These are phyloP conservation scores for Cyanidium caldarium DNA, from an alignment of 23 red algal genomes.

Conservation along the genomic window DNA sequence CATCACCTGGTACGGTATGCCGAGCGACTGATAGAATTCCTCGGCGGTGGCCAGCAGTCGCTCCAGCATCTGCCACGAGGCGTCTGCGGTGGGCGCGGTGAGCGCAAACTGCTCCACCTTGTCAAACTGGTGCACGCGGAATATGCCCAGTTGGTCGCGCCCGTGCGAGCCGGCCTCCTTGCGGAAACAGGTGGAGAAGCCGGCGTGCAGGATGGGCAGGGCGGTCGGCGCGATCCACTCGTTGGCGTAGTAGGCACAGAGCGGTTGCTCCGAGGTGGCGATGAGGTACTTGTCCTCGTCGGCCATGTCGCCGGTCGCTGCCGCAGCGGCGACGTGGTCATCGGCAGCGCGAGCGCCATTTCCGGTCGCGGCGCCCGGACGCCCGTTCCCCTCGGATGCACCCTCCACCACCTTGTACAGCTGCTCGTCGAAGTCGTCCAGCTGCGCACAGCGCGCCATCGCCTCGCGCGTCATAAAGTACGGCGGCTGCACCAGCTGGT, in stretches of 20 bases:
- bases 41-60: slow-evolving; percentile 54
- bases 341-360: background rate
- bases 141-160: slow-evolving; percentile 95
- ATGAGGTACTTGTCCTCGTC: slow-evolving; percentile 81
- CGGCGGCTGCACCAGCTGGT: slow-evolving; percentile 56
- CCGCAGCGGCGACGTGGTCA: slow-evolving; percentile 1
- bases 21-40: slow-evolving; percentile 86
- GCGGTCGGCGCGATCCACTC: slow-evolving; percentile 75
- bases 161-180: slow-evolving; percentile 96
- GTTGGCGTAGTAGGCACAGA: slow-evolving; percentile 69
- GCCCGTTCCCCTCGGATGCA: slow-evolving; percentile 7
- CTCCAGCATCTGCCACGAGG: slow-evolving; percentile 52
- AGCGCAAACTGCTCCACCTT: slow-evolving; percentile 99
- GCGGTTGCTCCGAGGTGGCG: slow-evolving; percentile 90
- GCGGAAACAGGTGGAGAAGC: slow-evolving; percentile 85
- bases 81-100: slow-evolving; percentile 51
- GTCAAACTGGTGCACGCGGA: slow-evolving; percentile 99
- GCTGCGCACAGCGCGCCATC: slow-evolving; percentile 94
- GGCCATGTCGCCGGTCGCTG: background rate
- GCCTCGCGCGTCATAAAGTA: slow-evolving; percentile 94
- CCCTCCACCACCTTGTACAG: slow-evolving; percentile 75
- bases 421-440: slow-evolving; percentile 97
- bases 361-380: background rate
- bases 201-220: slow-evolving; percentile 54
- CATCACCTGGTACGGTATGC: slow-evolving; percentile 69